Evolutionary conservation across 306 rosid species (phyloP).

Genomic region (Castanea sativa): DNA sequence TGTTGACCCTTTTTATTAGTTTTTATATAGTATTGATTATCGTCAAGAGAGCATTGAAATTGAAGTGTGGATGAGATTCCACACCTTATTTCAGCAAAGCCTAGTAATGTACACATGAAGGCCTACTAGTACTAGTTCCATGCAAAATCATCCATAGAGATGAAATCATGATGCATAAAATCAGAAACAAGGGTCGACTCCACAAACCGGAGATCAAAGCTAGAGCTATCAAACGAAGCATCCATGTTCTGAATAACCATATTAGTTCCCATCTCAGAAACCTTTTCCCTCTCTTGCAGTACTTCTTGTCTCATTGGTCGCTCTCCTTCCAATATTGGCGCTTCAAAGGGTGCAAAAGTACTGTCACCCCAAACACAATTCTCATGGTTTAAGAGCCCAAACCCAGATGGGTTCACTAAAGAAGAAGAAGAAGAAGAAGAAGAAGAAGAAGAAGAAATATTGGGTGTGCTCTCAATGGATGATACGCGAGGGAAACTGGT

Average conservation of each 20-base stretch:
- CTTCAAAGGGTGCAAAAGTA: constrained; percentile 27
- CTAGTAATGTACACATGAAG: constrained; percentile 6
- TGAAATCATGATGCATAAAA: constrained; percentile 40
- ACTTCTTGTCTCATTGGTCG: constrained; percentile 1
- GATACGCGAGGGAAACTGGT: constrained; percentile 17
- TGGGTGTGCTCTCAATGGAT: constrained; percentile 10
- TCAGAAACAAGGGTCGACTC: constrained; percentile 55
- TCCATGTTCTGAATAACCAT: constrained; percentile 11
- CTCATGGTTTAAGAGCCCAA: constrained; percentile 25
- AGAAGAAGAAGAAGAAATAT: constrained; percentile 32
- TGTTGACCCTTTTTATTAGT: neutral
- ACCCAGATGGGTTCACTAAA: constrained; percentile 9
- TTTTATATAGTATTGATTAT: neutral
- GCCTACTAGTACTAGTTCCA: constrained; percentile 50
- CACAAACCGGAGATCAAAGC: constrained; percentile 56
- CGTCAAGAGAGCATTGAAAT: neutral
- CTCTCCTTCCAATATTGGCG: constrained; percentile 15
- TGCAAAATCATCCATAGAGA: constrained; percentile 51
- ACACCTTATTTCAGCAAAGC: neutral
- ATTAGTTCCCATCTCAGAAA: constrained; percentile 21
- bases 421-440: constrained; percentile 40
- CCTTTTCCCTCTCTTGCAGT: constrained; percentile 30
- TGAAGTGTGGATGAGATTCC: neutral
- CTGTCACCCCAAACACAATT: constrained; percentile 25
- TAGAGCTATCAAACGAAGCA: constrained; percentile 32